phyloP scores from a whole-genome alignment of 441 rosid species.

The Brassica hybrid region DNA sequence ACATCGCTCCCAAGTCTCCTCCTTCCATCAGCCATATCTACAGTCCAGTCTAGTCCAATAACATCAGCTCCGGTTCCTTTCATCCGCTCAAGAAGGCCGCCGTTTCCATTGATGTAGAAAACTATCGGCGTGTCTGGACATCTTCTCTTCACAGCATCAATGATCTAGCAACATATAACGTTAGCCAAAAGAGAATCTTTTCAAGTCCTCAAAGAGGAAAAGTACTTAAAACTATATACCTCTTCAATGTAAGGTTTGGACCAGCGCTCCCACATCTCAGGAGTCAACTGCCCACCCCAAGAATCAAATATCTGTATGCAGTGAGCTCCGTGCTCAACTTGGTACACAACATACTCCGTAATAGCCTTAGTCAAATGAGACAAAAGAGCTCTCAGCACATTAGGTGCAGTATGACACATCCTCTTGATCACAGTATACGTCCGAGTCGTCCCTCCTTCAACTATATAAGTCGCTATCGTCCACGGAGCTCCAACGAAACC shows the following conservation, averaged over 20 bases:
- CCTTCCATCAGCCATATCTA: constrained; percentile 95
- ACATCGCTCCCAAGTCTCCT: constrained; percentile 68
- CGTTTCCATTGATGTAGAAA: constrained; percentile 87
- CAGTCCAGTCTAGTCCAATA: constrained; percentile 98
- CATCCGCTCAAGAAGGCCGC: constrained; percentile 94
- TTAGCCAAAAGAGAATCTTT: not conserved
- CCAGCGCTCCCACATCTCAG: constrained; percentile 94
- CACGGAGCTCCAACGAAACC: constrained; percentile 98
- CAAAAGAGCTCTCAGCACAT: constrained; percentile 75
- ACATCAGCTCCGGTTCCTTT: constrained; percentile 92
- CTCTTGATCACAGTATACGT: constrained; percentile 83
- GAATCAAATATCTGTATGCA: constrained; percentile 97
- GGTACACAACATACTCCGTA: constrained; percentile 76
- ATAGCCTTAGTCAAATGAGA: constrained; percentile 82
- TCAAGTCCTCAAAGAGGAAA: no score
- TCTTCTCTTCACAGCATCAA: constrained; percentile 57
- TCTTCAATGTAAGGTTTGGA: constrained; percentile 88
- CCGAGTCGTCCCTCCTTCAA: constrained; percentile 93
- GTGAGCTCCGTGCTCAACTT: constrained; percentile 93
- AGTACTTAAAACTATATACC: constrained; percentile 46
- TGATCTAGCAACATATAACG: no score
- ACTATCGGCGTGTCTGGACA: constrained; percentile 88
- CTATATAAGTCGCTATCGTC: constrained; percentile 91
- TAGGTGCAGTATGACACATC: constrained; percentile 87
- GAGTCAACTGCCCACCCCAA: constrained; percentile 97